A percentile compares a stretch with the other conserved stretches of the same genome.
Conservation (phyloP, 192 early-diverging fungal species). For the Chytriomyces sp. region DNA sequence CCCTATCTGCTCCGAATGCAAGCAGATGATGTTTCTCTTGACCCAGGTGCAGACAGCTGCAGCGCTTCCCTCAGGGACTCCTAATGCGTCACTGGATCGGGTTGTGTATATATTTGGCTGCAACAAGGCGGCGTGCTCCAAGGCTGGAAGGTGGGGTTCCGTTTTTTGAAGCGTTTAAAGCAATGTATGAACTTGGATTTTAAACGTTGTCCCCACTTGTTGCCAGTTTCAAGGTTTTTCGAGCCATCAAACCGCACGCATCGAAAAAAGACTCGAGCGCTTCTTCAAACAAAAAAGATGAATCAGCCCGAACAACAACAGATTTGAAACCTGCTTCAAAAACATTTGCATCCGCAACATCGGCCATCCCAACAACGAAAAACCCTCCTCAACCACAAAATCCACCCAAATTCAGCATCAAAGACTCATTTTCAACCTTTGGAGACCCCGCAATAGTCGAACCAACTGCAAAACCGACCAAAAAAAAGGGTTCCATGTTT, state of each 20-base stretch:
- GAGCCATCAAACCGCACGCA: conserved; percentile 25
- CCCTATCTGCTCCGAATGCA: conserved; percentile 21
- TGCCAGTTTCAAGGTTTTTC: conserved; percentile 15
- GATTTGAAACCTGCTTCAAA: not conserved
- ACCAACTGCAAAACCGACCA: not conserved
- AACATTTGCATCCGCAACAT: not conserved
- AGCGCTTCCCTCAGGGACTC: not conserved
- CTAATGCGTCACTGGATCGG: conserved; percentile 21
- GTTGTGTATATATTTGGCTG: conserved; percentile 32
- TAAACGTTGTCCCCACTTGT: not conserved
- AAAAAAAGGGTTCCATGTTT: conserved; percentile 28
- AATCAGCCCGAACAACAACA: not conserved
- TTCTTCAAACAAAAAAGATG: not conserved
- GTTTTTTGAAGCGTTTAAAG: not conserved
- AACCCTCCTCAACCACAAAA: conserved; percentile 1
- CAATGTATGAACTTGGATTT: not conserved
- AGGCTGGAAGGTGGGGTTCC: conserved; percentile 8
- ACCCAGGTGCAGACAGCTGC: conserved; percentile 14
- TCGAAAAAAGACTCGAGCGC: not conserved
- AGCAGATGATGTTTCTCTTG: conserved; percentile 15
- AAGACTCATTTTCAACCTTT: conserved; percentile 9
- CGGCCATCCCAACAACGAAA: not conserved
- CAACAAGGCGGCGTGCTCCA: conserved; percentile 26
- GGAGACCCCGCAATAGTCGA: not conserved
- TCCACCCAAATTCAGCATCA: conserved; percentile 10